Conservation (phyloP, 306 rosid genomes). For the Citrullus colocynthis region DNA sequence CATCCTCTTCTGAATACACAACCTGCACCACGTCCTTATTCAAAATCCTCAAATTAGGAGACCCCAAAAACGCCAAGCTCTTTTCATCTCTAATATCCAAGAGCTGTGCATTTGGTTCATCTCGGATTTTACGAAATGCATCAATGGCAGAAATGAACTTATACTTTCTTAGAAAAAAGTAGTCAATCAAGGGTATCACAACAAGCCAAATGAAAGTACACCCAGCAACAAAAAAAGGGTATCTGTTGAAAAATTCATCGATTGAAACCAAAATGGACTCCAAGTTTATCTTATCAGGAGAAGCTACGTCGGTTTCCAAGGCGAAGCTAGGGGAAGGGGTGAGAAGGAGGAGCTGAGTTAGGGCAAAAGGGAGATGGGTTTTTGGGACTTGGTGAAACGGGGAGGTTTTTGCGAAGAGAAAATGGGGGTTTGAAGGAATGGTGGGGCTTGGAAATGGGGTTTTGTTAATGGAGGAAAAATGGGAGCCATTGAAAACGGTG, state of each 20-base stretch:
- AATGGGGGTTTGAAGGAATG: slow-evolving; percentile 2
- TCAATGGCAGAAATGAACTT: slow-evolving; percentile 64
- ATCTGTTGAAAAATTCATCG: slow-evolving; percentile 50
- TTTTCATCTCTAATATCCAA: slow-evolving; percentile 68
- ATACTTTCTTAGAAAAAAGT: slow-evolving; percentile 50
- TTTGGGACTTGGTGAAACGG: slow-evolving; percentile 7
- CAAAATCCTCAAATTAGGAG: slow-evolving; percentile 67
- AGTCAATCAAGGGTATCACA: slow-evolving; percentile 47
- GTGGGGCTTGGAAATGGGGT: slow-evolving; percentile 2
- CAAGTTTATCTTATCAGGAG: slow-evolving; percentile 46
- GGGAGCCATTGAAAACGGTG: slow-evolving; percentile 3
- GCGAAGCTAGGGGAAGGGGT: slow-evolving; percentile 45
- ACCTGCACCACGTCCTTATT: slow-evolving; percentile 53
- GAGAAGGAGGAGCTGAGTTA: slow-evolving; percentile 19
- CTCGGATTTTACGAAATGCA: slow-evolving; percentile 58
- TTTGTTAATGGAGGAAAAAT: slow-evolving; percentile 13
- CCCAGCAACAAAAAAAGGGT: slow-evolving; percentile 80
- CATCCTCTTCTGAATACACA: slow-evolving; percentile 46
- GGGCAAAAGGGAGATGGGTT: slow-evolving; percentile 20
- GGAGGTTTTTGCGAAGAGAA: slow-evolving; percentile 5
- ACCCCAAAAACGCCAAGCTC: slow-evolving; percentile 34
- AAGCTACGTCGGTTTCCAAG: slow-evolving; percentile 34
- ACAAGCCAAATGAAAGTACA: slow-evolving; percentile 72
- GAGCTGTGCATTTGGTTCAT: slow-evolving; percentile 46
- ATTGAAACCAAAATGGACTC: slow-evolving; percentile 49